Base-by-base conservation (phyloP, 805 yeast genomes). In the Yarrowia yakushimensis region DNA sequence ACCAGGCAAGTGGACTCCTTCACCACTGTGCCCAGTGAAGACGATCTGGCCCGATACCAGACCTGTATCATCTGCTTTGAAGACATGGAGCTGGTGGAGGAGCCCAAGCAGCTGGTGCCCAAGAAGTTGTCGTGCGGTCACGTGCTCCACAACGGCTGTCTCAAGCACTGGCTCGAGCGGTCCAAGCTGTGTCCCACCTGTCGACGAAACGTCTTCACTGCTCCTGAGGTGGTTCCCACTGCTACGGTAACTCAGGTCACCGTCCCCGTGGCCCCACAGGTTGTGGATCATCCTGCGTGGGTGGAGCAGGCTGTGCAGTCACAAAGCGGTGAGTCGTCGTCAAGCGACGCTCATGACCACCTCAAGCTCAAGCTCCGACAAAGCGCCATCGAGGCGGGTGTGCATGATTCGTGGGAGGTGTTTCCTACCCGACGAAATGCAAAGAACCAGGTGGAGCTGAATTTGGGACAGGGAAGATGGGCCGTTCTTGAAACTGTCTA, bases 171-270 rank as follows among this genome's bases (percentile, higher is more conserved):
- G 99, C 78, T 94, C 67, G 96, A 89, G 70, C 81, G 96, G 66
- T 90, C 97, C 0, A 93, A 87, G 67, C 82, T 84, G n/a, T 94
- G 99, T 76, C 99, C 99, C 1, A 84, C 92, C 61, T 94, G 99
- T 72, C 79, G 97, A 65, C 78, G 86, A 30, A 82, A 84, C 11
- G 96, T 90, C 1, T 80, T 84, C n/a, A n/a, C 63, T 9, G 23
- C 62, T 17, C 62, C 63, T 18, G 50, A 60, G 13, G 60, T 8
- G 3, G 43, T 11, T n/a, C 13, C 37, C 2, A 25, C 30, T 7
- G 12, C 41, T 5, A 23, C 41, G 31, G 48, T 27, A 2, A 43
- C 50, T 17, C 34, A 41, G 20, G 30, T 43, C 33, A 43, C 33
- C 15, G 22, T 48, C 3, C 55, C 37, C 17, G 41, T 48, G 28